Evolutionary conservation across 2,329 filamentous ascomycete genomes (phyloP).

Genomic region (Cytospora piceae): DNA sequence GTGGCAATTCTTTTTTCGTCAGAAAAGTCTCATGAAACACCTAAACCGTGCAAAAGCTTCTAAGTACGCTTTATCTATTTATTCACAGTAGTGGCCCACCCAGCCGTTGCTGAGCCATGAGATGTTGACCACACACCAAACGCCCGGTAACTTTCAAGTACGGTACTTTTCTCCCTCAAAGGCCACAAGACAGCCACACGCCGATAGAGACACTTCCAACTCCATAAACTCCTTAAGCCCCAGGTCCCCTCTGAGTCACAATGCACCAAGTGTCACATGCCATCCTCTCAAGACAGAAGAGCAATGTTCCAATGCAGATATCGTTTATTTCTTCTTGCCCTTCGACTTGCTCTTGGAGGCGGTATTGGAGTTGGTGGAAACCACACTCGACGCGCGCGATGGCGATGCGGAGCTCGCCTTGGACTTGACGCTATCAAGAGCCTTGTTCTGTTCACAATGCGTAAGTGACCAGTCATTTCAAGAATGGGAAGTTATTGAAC

Average conservation of each 20-base stretch:
- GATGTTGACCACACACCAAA: conserved; percentile 16
- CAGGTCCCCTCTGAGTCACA: not conserved
- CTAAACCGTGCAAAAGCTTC: conserved; percentile 4
- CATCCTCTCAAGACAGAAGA: not conserved
- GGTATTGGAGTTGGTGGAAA: conserved; percentile 68
- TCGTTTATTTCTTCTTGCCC: conserved; percentile 56
- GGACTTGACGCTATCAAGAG: conserved; percentile 85
- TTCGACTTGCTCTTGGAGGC: conserved; percentile 50
- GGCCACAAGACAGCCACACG: not conserved
- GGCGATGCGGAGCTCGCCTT: conserved; percentile 77
- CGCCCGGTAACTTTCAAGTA: conserved; percentile 16
- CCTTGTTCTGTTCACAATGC: conserved; percentile 73
- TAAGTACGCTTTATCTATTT: conserved; percentile 14
- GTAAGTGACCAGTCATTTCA: conserved; percentile 18
- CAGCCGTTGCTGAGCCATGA: conserved; percentile 15
- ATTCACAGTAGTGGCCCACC: conserved; percentile 12
- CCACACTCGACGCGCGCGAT: conserved; percentile 87
- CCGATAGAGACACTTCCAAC: conserved; percentile 13
- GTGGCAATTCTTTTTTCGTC: conserved; percentile 15
- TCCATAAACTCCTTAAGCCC: conserved; percentile 22
- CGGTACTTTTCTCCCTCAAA: conserved; percentile 13
- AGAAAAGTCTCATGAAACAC: not conserved
- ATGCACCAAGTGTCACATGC: not conserved
- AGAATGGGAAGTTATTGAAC: conserved; percentile 37
- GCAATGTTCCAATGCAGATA: not conserved